These are phyloP conservation scores for Mucor racemosus DNA, from an alignment of 371 early-diverging fungal species.

Conservation along the genomic window DNA sequence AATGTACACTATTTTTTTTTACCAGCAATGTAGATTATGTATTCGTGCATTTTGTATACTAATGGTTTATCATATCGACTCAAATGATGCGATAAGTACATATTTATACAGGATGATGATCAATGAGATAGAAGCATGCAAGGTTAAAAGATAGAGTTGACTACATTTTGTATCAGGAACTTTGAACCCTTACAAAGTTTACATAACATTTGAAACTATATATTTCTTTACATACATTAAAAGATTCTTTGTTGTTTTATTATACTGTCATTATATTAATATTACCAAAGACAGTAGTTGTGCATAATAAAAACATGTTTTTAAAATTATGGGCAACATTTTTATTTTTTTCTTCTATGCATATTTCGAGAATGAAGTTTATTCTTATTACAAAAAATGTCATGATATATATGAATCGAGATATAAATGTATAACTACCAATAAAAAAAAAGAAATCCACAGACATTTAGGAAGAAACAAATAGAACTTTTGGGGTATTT, in stretches of 20 bases:
- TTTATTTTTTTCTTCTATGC: not conserved
- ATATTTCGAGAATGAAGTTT: not conserved
- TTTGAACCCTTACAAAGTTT: not conserved
- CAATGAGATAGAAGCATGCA: not conserved
- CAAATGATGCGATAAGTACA: not conserved
- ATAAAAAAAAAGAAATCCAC: not conserved
- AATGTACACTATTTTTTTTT: not conserved
- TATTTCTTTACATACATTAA: not conserved
- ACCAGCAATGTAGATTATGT: too few relatives aligned
- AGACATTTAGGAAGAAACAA: not conserved
- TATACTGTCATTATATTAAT: not conserved
- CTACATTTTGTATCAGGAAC: not conserved
- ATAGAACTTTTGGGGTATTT: not conserved
- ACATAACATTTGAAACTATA: not conserved
- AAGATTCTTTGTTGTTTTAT: not conserved
- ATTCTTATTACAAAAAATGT: too few relatives aligned
- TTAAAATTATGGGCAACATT: not conserved
- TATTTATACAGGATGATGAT: not conserved
- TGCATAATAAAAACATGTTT: not conserved
- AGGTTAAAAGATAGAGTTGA: not conserved
- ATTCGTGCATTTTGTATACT: too few relatives aligned
- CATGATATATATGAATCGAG: too few relatives aligned
- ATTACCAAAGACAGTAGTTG: not conserved
- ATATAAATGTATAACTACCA: too few relatives aligned
- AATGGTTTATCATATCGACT: not conserved